Evolutionary conservation across 176 grass and related monocot species (phyloP), one percentile per base, ranked within the genome.

Genomic region (Eragrostis nindensis): DNA sequence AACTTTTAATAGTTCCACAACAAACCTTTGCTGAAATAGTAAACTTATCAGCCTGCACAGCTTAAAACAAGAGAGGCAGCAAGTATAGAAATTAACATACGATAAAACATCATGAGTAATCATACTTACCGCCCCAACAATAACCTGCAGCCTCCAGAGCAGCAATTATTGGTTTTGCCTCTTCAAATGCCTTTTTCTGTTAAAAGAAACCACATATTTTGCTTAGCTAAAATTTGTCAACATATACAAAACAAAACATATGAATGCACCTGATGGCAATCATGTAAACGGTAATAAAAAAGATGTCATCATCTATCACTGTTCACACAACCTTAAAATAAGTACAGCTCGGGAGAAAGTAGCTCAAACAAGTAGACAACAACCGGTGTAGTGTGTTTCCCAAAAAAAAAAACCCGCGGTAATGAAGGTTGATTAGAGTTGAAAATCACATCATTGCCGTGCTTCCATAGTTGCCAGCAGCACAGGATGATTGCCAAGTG

Each of bases 111-210:
- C 40, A 42, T 42, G 40, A 42, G 7, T n/a, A n/a, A 42, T 7
- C 24, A 46, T n/a, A 63, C 90, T 80, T 77, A n/a, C n/a, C 94
- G 45, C 94, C 91, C 94, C 94, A 97, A 75, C 94, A 93, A 87
- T 90, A 97, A 6, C 94, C 94, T 73, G 78, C 86, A 87, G 91
- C 94, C 73, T 88, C 92, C 30, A 97, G 39, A 90, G 90, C 90
- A 72, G 79, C 93, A 84, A 90, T 89, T 68, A 91, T 73, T 54
- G 86, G 78, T 72, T 91, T 91, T 87, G 91, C 94, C 52, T 97
- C 86, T 85, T 97, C 84, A 81, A 77, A 85, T 71, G 82, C 79
- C 60, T 86, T 93, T 74, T 56, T 74, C 68, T 85, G 2, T 63
- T 48, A 73, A 38, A 56, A n/a, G 4, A 42, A 21, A 53, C 16